Conservation (phyloP, 2,329 filamentous ascomycete species). For the Stenocarpella maydis region DNA sequence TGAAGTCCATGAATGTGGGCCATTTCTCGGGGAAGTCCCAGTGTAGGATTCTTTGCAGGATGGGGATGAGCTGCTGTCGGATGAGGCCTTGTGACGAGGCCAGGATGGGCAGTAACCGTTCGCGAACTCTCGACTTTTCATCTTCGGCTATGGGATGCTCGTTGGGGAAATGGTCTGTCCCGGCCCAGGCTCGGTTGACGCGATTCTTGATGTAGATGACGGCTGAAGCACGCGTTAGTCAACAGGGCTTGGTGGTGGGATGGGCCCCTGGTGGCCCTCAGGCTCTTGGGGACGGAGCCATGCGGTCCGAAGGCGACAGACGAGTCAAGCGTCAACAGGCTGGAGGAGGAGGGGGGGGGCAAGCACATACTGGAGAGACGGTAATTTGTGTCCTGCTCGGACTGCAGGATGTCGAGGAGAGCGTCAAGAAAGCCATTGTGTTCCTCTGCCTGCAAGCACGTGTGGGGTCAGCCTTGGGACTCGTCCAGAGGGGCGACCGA, state of each 20-base stretch:
- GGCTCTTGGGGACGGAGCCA: conserved; percentile 7
- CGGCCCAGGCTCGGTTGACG: conserved; percentile 90
- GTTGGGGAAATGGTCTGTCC: conserved; percentile 75
- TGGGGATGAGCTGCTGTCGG: conserved; percentile 90
- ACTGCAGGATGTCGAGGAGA: conserved; percentile 87
- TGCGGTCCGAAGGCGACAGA: conserved; percentile 19
- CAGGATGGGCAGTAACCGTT: conserved; percentile 88
- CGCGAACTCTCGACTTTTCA: conserved; percentile 86
- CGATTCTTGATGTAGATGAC: conserved; percentile 99
- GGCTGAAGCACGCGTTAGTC: conserved; percentile 60
- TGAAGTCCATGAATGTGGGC: conserved; percentile 94
- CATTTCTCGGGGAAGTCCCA: conserved; percentile 94
- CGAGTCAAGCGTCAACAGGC: conserved; percentile 38
- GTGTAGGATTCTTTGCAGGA: conserved; percentile 94
- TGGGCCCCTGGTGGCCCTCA: not conserved
- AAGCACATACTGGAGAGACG: conserved; percentile 82
- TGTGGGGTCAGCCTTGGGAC: conserved; percentile 37
- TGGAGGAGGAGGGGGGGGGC: conserved; percentile 34
- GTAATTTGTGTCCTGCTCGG: conserved; percentile 84
- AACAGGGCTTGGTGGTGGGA: conserved; percentile 26
- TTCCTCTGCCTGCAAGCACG: conserved; percentile 76
- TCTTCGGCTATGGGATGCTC: conserved; percentile 83
- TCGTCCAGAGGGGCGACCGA: conserved; percentile 7
- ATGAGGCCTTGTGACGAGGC: conserved; percentile 81
- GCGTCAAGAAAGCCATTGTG: conserved; percentile 90